These are phyloP conservation scores for Byssothecium circinans DNA, from an alignment of 2,329 filamentous ascomycete species.

Conservation along the genomic window DNA sequence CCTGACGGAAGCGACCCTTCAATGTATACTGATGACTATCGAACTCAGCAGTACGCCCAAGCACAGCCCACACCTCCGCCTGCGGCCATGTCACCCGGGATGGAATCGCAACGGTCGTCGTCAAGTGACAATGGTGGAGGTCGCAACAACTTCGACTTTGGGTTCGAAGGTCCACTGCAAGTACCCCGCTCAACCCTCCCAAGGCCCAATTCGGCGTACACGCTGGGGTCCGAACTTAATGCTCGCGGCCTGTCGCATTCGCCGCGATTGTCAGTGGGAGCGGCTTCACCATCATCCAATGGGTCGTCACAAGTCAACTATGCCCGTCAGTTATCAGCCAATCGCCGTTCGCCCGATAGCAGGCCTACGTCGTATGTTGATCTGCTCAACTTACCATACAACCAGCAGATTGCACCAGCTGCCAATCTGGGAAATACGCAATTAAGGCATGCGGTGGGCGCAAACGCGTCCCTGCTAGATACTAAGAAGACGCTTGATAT, in stretches of 20 bases:
- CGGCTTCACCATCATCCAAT: conserved; percentile 42
- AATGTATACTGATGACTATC: conserved; percentile 26
- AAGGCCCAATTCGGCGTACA: conserved; percentile 77
- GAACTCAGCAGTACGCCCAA: conserved; percentile 18
- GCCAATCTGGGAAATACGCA: conserved; percentile 76
- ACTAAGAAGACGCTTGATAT: conserved; percentile 94
- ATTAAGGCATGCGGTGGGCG: conserved; percentile 77
- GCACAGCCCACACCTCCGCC: conserved; percentile 28
- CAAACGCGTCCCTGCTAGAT: conserved; percentile 86
- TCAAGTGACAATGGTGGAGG: conserved; percentile 30
- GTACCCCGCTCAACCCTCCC: conserved; percentile 60
- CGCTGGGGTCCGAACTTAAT: conserved; percentile 69
- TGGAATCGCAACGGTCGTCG: conserved; percentile 35
- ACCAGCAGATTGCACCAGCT: conserved; percentile 70
- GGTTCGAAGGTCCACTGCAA: conserved; percentile 34
- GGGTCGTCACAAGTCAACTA: conserved; percentile 45
- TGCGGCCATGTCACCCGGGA: conserved; percentile 27
- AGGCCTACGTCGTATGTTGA: conserved; percentile 64
- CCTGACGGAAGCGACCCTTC: conserved; percentile 25
- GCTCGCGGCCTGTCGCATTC: conserved; percentile 59
- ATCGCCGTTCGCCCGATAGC: conserved; percentile 59
- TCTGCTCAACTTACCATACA: conserved; percentile 69
- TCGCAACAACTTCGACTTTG: conserved; percentile 33
- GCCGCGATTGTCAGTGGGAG: conserved; percentile 52
- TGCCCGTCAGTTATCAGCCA: conserved; percentile 54